Conservation (phyloP, 306 rosid genomes). For the Abrus pulchellus region DNA sequence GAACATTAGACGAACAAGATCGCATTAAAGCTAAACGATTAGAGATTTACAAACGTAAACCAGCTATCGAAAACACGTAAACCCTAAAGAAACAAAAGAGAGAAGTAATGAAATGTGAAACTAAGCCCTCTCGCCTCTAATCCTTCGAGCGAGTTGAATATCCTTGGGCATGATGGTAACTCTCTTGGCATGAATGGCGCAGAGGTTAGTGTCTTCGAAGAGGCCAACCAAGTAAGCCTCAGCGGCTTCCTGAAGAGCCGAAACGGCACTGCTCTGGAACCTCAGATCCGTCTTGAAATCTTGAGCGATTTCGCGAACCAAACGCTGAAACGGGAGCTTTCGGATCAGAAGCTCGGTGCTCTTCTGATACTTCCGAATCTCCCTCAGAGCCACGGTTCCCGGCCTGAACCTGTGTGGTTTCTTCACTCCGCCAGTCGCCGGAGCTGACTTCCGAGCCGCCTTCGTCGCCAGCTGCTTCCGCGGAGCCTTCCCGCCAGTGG, state of each 20-base stretch:
- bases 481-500: slow-evolving; percentile 58
- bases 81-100: neutral
- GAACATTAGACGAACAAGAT: neutral
- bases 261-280: slow-evolving; percentile 58
- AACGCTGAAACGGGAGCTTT: slow-evolving; percentile 55
- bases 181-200: slow-evolving; percentile 56
- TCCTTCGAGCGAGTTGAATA: slow-evolving; percentile 58
- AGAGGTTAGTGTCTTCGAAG: slow-evolving; percentile 54
- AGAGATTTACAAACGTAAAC: neutral
- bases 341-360: slow-evolving; percentile 52
- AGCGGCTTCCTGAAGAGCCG: slow-evolving; percentile 51
- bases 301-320: slow-evolving; percentile 61
- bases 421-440: slow-evolving; percentile 60
- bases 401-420: slow-evolving; percentile 60
- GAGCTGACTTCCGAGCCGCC: slow-evolving; percentile 56
- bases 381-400: slow-evolving; percentile 55
- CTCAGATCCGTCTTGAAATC: slow-evolving; percentile 58
- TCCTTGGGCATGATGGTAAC: slow-evolving; percentile 60
- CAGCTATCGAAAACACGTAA: neutral
- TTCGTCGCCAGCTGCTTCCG: slow-evolving; percentile 57
- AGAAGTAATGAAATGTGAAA: neutral
- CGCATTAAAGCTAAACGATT: no score
- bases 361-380: slow-evolving; percentile 62
- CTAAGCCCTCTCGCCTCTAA: slow-evolving; percentile 59
- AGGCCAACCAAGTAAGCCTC: slow-evolving; percentile 56